These are phyloP conservation scores for Alternaria solani DNA, from an alignment of 2,329 filamentous ascomycete species.

Conservation along the genomic window DNA sequence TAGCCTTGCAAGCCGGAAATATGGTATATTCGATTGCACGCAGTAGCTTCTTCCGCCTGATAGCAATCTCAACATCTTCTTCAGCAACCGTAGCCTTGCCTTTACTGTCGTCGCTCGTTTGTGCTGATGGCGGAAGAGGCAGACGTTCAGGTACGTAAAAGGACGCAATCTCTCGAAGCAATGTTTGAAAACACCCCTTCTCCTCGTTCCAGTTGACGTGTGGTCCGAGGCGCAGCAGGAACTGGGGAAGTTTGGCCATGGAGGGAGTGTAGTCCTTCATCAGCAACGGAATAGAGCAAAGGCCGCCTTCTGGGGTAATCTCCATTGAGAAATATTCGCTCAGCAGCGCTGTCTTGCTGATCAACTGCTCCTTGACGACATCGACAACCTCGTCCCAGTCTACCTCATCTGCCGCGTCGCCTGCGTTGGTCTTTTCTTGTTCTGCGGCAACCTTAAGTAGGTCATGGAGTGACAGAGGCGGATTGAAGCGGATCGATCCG, in stretches of 20 bases:
- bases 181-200: slow-evolving; percentile 82
- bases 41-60: slow-evolving; percentile 72
- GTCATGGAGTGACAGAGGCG: slow-evolving; percentile 74
- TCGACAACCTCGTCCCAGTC: slow-evolving; percentile 72
- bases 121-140: slow-evolving; percentile 58
- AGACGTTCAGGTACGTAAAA: slow-evolving; percentile 92
- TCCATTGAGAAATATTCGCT: slow-evolving; percentile 91
- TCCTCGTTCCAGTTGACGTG: slow-evolving; percentile 88
- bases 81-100: slow-evolving; percentile 29
- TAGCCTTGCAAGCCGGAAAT: slow-evolving; percentile 86
- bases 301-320: slow-evolving; percentile 77
- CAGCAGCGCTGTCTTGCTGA: slow-evolving; percentile 84
- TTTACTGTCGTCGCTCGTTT: slow-evolving; percentile 53
- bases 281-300: slow-evolving; percentile 82
- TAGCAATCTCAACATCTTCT: slow-evolving; percentile 53
- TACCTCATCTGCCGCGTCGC: slow-evolving; percentile 60
- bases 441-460: slow-evolving; percentile 77
- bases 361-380: slow-evolving; percentile 71
- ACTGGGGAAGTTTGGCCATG: slow-evolving; percentile 85
- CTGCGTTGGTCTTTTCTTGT: slow-evolving; percentile 66
- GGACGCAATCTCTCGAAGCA: slow-evolving; percentile 83
- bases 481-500: slow-evolving; percentile 80
- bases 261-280: slow-evolving; percentile 88
- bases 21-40: slow-evolving; percentile 83
- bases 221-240: slow-evolving; percentile 86